phyloP scores from a whole-genome alignment of 2,329 filamentous ascomycete species.

The Pseudogymnoascus sp. region DNA sequence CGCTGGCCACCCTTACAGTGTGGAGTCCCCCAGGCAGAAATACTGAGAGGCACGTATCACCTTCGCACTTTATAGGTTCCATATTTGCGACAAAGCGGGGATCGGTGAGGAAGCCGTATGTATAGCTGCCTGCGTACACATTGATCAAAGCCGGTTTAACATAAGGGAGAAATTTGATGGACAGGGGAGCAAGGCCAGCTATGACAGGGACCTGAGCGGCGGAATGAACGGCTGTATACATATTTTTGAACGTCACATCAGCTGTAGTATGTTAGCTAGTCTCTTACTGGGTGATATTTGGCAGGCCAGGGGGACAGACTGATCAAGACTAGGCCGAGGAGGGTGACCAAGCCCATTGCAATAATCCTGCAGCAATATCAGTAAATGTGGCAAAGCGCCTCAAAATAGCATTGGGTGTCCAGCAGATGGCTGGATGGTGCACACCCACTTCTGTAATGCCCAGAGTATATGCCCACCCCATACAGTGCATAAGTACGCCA shows the following conservation, averaged over 20 bases:
- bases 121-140: background rate
- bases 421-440: background rate
- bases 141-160: background rate
- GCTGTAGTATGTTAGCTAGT: background rate
- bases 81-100: constrained; percentile 4
- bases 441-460: constrained; percentile 5
- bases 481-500: constrained; percentile 6
- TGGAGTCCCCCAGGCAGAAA: background rate
- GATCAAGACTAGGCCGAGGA: background rate
- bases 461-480: background rate
- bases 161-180: background rate
- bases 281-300: background rate
- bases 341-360: background rate
- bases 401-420: background rate
- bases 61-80: background rate
- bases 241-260: constrained; percentile 7
- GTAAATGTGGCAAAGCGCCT: background rate
- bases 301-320: background rate
- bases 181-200: constrained; percentile 1
- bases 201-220: background rate
- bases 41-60: background rate
- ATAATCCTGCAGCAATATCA: background rate
- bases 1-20: background rate
- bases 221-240: background rate
- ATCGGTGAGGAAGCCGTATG: background rate